Evolutionary conservation across 75 land plant genomes (phyloP), one percentile per base, ranked within the genome.

Genomic region (Selaginella moellendorffii): DNA sequence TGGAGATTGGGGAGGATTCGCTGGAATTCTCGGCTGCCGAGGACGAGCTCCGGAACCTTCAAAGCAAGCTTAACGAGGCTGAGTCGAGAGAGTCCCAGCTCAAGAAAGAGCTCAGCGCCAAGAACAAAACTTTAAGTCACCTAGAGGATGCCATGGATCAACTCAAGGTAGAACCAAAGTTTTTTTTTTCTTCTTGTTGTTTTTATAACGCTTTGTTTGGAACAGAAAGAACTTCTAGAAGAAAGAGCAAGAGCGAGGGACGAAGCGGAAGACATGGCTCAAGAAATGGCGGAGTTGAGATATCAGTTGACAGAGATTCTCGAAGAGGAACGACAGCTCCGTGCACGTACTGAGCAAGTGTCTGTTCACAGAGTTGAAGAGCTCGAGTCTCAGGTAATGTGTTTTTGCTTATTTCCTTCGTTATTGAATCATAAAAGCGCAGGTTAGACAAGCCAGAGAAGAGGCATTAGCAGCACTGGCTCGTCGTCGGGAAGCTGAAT

Each of bases 241-340:
- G 85, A 87, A 65, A 86, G 78, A 65, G 68, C 68, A 23, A 90
- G 79, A 67, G 87, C 97, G 29, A 84, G 87, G 63, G 97, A 90
- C 63, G 92, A 90, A 72, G 83, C 87, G 54, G 97, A 90, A 62
- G 97, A 90, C 68, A 64, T 90, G 36, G 80, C 85, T 60, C 97
- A 90, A 73, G 97, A 87, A 77, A 84, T 90, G 91, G 97, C 97
- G 23, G 97, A 90, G 46, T 72, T 90, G 52, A 76, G 97, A 64
- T 90, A 87, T 58, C 88, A 80, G 54, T 70, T 84, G 26, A 84
- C 79, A 42, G 78, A 70, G 54, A 68, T 82, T 80, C 76, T 90
- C 62, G 92, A 90, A 65, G 79, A 84, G 31, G 97, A 90, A 67
- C 72, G 80, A 46, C 82, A 84, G 60, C 81, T 84, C 0, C 87